A percentile compares a stretch with the other conserved stretches of the same genome.
Conservation (phyloP, 2,329 filamentous ascomycete genomes). For the Thelonectria blattea region DNA sequence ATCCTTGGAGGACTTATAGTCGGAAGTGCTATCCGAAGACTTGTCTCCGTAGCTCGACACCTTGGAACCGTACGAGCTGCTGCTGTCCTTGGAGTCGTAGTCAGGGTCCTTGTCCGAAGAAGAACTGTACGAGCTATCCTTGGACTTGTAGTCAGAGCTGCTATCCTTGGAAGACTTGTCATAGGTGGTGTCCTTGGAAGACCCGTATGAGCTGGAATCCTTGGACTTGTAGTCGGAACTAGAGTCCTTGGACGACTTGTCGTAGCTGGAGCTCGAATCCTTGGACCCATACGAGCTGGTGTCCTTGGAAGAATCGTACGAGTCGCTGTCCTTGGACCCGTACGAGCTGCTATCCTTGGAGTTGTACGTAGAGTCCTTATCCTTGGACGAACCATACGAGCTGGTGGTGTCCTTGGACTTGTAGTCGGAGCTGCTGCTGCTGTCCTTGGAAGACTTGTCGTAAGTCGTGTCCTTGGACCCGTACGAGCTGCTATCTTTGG, state of each 20-base stretch:
- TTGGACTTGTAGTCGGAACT: background rate
- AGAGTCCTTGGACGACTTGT: no score
- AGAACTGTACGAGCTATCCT: background rate
- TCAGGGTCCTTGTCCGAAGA: background rate
- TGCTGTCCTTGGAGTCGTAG: background rate
- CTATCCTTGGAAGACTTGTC: background rate
- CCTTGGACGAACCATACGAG: background rate
- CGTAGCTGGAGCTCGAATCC: background rate
- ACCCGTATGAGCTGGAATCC: slow-evolving; percentile 8
- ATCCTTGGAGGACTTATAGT: background rate
- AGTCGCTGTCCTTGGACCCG: background rate
- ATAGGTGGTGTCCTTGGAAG: slow-evolving; percentile 2
- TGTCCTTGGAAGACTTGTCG: background rate
- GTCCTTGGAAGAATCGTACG: background rate
- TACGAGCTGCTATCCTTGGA: background rate
- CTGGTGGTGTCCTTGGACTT: background rate
- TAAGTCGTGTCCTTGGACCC: slow-evolving; percentile 1
- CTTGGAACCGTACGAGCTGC: background rate
- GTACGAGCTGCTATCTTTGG: background rate
- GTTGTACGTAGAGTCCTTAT: background rate
- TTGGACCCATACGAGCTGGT: background rate
- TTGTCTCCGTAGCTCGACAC: no score
- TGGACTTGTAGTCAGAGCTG: slow-evolving; percentile 6
- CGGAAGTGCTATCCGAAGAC: background rate
- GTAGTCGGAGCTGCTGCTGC: slow-evolving; percentile 1